Base-by-base conservation (phyloP, 2,329 filamentous ascomycete genomes). In the Taxawa tesnikishii region DNA sequence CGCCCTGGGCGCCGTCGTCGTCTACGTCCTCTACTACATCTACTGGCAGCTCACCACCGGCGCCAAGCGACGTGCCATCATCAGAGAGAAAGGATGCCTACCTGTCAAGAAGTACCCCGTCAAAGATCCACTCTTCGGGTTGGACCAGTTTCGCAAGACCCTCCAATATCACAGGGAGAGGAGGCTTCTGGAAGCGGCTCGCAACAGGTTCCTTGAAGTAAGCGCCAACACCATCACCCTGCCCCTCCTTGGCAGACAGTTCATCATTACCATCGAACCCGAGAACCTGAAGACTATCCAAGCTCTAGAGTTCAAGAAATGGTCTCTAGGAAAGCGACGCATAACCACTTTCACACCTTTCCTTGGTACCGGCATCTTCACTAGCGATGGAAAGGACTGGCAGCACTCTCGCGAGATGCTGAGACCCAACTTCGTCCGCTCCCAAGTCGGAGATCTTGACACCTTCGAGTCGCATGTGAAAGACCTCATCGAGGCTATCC, bases 401-500 rank as follows among this genome's bases (percentile, higher is more conserved):
- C 37, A 47, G 7, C 52, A 54, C 30, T 48, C 46, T 5, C 42
- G 63, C 7, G 58, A 63, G 16, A 54, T 67, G 39, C 55, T 79
- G 10, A 56, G 68, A 14, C 68, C 69, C 2, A 67, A 68, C 38
- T 73, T 73, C 41, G 59, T 55, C 1, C 53, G 65, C 6, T 58
- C 62, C 8, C 68, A 72, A 40, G 58, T 73, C 7, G 62, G 60
- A 4, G 65, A 73, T 43, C 48, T 73, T 5, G 54, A 58, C 1
- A 70, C 68, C 2, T 75, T 79, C 31, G 75, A 81, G 43, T 54
- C 50, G 3, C 74, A 80, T 53, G 60, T 78, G 11, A 51, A 61
- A 18, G 59, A 67, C 15, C 56, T 83, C 35, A 59, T 81, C 15
- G 57, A 62, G n/a, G 63, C 65, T 14, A 63, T 83, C 6, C 73